These are phyloP conservation scores for Phaseolus lunatus DNA, from an alignment of 306 rosid genomes.

Conservation along the genomic window DNA sequence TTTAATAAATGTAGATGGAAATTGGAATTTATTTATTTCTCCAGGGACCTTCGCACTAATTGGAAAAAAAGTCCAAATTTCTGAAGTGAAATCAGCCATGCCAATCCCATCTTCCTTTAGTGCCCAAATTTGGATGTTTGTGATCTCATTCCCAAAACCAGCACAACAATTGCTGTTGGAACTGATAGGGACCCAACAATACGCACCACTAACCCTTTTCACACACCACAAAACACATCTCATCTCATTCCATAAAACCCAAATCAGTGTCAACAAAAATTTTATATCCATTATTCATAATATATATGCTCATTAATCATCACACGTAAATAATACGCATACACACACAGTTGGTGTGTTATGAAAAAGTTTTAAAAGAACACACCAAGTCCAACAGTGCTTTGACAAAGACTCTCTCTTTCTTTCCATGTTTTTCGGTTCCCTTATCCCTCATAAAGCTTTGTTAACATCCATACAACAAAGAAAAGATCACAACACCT, in stretches of 20 bases:
- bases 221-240: constrained; percentile 41
- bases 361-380: constrained; percentile 36
- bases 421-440: constrained; percentile 59
- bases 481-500: constrained; percentile 38
- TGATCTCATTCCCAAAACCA: constrained; percentile 66
- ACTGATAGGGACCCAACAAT: constrained; percentile 64
- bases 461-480: constrained; percentile 58
- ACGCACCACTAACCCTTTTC: constrained; percentile 40
- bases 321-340: constrained; percentile 15
- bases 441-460: constrained; percentile 54
- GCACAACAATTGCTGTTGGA: constrained; percentile 61
- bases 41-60: constrained; percentile 39
- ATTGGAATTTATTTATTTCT: constrained; percentile 38
- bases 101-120: constrained; percentile 59
- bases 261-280: constrained; percentile 3
- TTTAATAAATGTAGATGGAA: constrained; percentile 24
- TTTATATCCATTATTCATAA: not conserved
- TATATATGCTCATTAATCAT: not conserved
- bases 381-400: constrained; percentile 55
- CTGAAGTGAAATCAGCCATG: constrained; percentile 51
- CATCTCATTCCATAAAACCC: constrained; percentile 44
- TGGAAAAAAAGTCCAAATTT: constrained; percentile 45
- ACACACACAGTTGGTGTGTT: constrained; percentile 37
- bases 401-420: constrained; percentile 53
- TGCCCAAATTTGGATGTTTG: constrained; percentile 66